Percentiles rank a stretch among this genome's conserved stretches.
Evolutionary conservation across 116 monocot genomes (phyloP).

Genomic region (Papilionanthe hybrid): DNA sequence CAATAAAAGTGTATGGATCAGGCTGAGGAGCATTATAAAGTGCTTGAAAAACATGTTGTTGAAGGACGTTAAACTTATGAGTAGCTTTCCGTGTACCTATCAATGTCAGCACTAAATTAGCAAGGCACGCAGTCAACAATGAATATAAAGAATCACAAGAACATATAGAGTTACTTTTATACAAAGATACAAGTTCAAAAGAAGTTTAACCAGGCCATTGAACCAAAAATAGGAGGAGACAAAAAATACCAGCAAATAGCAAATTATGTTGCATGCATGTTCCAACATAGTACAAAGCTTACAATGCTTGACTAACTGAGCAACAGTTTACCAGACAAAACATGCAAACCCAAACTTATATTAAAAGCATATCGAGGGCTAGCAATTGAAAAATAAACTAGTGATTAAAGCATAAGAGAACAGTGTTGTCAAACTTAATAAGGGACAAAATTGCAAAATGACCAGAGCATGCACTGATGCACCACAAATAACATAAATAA

Average conservation of each 20-base stretch:
- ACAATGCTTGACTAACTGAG: not conserved
- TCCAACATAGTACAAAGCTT: not conserved
- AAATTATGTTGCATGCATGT: not conserved
- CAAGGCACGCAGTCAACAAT: not conserved
- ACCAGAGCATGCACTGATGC: not conserved
- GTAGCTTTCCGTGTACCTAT: constrained; percentile 86
- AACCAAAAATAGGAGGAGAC: not conserved
- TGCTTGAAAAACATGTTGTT: constrained; percentile 55
- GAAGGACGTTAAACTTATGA: constrained; percentile 70
- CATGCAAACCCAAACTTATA: not conserved
- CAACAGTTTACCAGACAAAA: not conserved
- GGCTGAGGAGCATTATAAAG: constrained; percentile 56
- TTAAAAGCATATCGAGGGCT: not conserved
- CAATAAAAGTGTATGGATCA: constrained; percentile 59
- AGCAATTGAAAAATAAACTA: not conserved
- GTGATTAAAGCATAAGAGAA: not conserved
- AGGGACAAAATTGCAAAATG: not conserved
- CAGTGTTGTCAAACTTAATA: not conserved
- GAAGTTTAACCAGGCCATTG: not conserved
- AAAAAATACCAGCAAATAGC: not conserved
- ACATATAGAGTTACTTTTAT: not conserved
- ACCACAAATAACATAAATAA: not conserved
- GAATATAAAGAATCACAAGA: not conserved
- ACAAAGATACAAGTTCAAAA: not conserved
- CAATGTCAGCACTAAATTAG: not conserved